A percentile compares a stretch with the other conserved stretches of the same genome.
Conservation (phyloP, 805 yeast genomes). For the Saccharomycopsis vini region DNA sequence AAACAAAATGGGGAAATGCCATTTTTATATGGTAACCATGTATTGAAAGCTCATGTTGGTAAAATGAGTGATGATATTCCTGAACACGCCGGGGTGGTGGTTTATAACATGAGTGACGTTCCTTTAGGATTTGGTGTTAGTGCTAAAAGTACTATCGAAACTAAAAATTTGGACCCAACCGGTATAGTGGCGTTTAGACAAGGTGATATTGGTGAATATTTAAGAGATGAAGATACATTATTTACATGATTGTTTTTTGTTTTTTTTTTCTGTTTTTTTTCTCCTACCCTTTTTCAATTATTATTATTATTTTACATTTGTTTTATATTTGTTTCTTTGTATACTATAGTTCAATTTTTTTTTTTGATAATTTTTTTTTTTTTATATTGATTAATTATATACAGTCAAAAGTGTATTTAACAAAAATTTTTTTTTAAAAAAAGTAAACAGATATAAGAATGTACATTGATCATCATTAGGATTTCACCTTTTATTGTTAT, state of each 20-base stretch:
- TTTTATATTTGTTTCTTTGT: too few relatives aligned
- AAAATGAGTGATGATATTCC: constrained; percentile 96
- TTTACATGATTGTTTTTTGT: constrained; percentile 71
- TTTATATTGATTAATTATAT: too few relatives aligned
- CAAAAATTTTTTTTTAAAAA: too few relatives aligned
- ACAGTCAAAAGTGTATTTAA: too few relatives aligned
- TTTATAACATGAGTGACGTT: constrained; percentile 83
- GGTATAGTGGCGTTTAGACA: constrained; percentile 94
- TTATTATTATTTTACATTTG: too few relatives aligned
- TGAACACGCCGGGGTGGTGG: constrained; percentile 92
- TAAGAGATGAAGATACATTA: constrained; percentile 95
- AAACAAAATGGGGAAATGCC: constrained; percentile 99
- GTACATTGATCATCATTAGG: too few relatives aligned
- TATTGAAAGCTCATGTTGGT: constrained; percentile 92
- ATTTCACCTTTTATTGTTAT: too few relatives aligned
- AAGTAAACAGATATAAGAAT: too few relatives aligned
- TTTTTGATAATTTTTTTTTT: too few relatives aligned
- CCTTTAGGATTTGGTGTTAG: constrained; percentile 95
- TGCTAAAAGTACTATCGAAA: constrained; percentile 84
- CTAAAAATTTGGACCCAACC: constrained; percentile 83
- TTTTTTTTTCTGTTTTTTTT: too few relatives aligned
- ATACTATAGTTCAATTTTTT: too few relatives aligned
- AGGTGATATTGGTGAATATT: constrained; percentile 93
- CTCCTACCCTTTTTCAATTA: too few relatives aligned
- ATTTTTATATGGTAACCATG: constrained; percentile 90